A percentile compares a stretch with the other conserved stretches of the same genome.
phyloP scores from a whole-genome alignment of 2,329 filamentous ascomycete species.

The Aspergillus sp. region DNA sequence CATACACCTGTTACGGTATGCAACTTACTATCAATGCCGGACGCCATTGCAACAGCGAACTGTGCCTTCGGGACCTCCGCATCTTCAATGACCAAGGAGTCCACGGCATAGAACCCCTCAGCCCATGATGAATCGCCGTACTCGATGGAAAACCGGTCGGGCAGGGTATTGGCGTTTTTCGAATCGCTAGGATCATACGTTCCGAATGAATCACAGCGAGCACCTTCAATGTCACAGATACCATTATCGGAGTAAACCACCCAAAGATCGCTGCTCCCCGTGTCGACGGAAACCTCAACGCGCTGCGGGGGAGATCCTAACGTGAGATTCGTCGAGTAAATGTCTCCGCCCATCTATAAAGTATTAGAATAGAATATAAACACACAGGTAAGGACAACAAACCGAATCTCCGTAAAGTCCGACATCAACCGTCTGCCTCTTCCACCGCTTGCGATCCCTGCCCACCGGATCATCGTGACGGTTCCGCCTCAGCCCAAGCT shows the following conservation, averaged over 20 bases:
- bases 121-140: constrained; percentile 78
- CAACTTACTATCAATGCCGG: constrained; percentile 37
- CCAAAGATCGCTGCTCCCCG: constrained; percentile 61
- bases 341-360: constrained; percentile 3
- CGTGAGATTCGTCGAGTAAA: constrained; percentile 41
- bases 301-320: constrained; percentile 56
- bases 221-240: constrained; percentile 25
- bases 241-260: constrained; percentile 68
- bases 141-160: constrained; percentile 74
- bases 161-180: constrained; percentile 69
- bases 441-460: constrained; percentile 10
- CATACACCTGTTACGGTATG: not conserved
- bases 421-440: constrained; percentile 4
- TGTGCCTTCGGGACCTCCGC: constrained; percentile 7
- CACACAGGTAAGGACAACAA: not conserved
- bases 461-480: constrained; percentile 1
- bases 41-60: constrained; percentile 10
- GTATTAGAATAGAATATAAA: not conserved
- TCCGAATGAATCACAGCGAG: constrained; percentile 62
- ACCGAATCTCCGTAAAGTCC: constrained; percentile 5
- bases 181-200: constrained; percentile 70
- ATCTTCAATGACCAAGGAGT: constrained; percentile 10
- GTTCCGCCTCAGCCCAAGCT: constrained; percentile 12
- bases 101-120: constrained; percentile 67
- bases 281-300: constrained; percentile 57